Base-by-base conservation (phyloP, 192 early-diverging fungal species). In the Gonapodya sp. region DNA sequence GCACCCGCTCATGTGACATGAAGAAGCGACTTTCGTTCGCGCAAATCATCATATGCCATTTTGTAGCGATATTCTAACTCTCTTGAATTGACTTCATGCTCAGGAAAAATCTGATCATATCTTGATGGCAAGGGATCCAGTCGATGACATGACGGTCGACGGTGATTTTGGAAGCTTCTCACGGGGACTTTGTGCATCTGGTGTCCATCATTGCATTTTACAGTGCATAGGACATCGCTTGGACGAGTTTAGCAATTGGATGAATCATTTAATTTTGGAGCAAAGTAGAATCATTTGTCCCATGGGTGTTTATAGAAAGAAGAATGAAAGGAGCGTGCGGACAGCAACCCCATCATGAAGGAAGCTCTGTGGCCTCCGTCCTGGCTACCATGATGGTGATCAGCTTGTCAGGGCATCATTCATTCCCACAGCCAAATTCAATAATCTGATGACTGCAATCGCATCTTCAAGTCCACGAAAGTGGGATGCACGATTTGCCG, bases 401-500 rank as follows among this genome's bases (percentile, higher is more conserved):
- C 46, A 24, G 24, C 46, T 64, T 24, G 46, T 64, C 46, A 24
- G 8, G 24, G 46, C 46, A 64, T 16, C 24, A 24, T 64, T 24
- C 46, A 24, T 24, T 64, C 46, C 46, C 24, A 8, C 46, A 64
- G 46, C 46, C 8, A 64, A 16, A 8, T 8, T 24, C 8, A 64
- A 64, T 64, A n/a, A n/a, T n/a, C n/a, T n/a, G n/a, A n/a, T n/a
- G n/a, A n/a, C n/a, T n/a, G n/a, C n/a, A n/a, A n/a, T n/a, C n/a
- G n/a, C n/a, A n/a, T n/a, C n/a, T n/a, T n/a, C n/a, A n/a, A n/a
- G n/a, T n/a, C n/a, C n/a, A n/a, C 46, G 8, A 64, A 77, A 18
- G 75, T 77, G 75, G 75, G 34, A 77, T 33, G 18, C 34, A 14
- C 2, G 75, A 32, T 77, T 77, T 33, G 75, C 75, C 8, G 75